These are phyloP conservation scores for Dactylellina drechsleri DNA, from an alignment of 2,329 filamentous ascomycete species.

Conservation along the genomic window DNA sequence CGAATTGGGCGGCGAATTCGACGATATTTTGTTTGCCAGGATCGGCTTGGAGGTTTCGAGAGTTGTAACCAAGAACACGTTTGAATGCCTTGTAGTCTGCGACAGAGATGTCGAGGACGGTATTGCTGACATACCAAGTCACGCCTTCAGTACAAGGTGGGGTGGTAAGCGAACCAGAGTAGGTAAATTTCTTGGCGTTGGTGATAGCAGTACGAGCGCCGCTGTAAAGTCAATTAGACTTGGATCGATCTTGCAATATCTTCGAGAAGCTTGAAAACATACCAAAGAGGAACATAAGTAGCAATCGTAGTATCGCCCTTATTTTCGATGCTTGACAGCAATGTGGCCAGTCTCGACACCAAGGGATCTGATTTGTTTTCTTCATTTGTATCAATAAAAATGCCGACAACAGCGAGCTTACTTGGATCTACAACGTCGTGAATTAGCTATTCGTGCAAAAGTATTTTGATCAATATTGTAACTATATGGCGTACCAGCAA, in stretches of 20 bases:
- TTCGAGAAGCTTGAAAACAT: neutral
- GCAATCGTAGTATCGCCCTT: slow-evolving; percentile 37
- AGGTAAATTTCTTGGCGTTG: slow-evolving; percentile 58
- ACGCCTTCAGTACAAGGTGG: slow-evolving; percentile 66
- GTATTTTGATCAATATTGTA: neutral
- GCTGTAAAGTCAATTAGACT: slow-evolving; percentile 26
- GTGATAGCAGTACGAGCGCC: slow-evolving; percentile 47
- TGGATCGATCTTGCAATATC: too few relatives aligned
- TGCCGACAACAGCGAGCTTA: slow-evolving; percentile 61
- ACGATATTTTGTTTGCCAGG: slow-evolving; percentile 55
- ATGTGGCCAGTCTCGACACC: slow-evolving; percentile 28
- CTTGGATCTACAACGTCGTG: slow-evolving; percentile 12
- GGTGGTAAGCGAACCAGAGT: slow-evolving; percentile 66
- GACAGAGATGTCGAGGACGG: slow-evolving; percentile 61
- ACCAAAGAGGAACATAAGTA: slow-evolving; percentile 40
- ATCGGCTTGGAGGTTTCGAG: slow-evolving; percentile 64
- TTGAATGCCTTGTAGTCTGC: slow-evolving; percentile 62
- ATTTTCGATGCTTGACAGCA: slow-evolving; percentile 35
- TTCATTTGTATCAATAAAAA: slow-evolving; percentile 61
- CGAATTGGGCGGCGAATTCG: slow-evolving; percentile 51
- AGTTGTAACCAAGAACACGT: slow-evolving; percentile 66
- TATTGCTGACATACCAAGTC: slow-evolving; percentile 64
- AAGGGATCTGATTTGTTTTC: slow-evolving; percentile 45
- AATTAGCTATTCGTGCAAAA: slow-evolving; percentile 13
- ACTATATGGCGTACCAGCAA: slow-evolving; percentile 56